These are phyloP conservation scores for Pseudozyma tsukubaensis DNA, from an alignment of 1,284 basidiomycete species.

Conservation along the genomic window DNA sequence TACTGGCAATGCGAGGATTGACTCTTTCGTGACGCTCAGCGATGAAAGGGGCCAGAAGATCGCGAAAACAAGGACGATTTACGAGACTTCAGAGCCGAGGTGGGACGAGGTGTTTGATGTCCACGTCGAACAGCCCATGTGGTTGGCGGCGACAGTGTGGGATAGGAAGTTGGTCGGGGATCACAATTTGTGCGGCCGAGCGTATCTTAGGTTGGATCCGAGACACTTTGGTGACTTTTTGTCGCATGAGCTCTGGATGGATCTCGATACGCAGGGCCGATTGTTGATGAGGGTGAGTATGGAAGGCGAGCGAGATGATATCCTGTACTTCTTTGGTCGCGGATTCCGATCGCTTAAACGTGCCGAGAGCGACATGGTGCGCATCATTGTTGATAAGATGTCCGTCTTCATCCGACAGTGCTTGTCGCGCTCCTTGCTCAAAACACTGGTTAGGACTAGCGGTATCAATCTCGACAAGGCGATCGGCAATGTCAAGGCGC, in stretches of 20 bases:
- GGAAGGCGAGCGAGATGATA: conserved; percentile 98
- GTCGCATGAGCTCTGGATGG: conserved; percentile 90
- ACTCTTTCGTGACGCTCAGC: conserved; percentile 93
- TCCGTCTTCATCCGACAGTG: conserved; percentile 91
- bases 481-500: conserved; percentile 65
- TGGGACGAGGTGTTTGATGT: conserved; percentile 99
- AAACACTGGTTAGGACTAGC: conserved; percentile 64
- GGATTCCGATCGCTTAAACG: conserved; percentile 94
- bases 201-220: conserved; percentile 92
- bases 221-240: conserved; percentile 87
- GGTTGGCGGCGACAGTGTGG: conserved; percentile 95
- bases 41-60: conserved; percentile 89
- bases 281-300: conserved; percentile 90
- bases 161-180: conserved; percentile 81
- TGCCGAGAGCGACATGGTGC: conserved; percentile 93
- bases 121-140: conserved; percentile 81
- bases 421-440: conserved; percentile 80
- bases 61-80: conserved; percentile 95
- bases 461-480: conserved; percentile 66
- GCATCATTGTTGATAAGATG: conserved; percentile 99
- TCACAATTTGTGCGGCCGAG: conserved; percentile 84
- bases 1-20: conserved; percentile 69
- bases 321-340: conserved; percentile 95
- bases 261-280: conserved; percentile 87
- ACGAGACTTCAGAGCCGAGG: conserved; percentile 87